Base-by-base conservation (phyloP, 176 grass and related monocot species). In the Puya raimondii region DNA sequence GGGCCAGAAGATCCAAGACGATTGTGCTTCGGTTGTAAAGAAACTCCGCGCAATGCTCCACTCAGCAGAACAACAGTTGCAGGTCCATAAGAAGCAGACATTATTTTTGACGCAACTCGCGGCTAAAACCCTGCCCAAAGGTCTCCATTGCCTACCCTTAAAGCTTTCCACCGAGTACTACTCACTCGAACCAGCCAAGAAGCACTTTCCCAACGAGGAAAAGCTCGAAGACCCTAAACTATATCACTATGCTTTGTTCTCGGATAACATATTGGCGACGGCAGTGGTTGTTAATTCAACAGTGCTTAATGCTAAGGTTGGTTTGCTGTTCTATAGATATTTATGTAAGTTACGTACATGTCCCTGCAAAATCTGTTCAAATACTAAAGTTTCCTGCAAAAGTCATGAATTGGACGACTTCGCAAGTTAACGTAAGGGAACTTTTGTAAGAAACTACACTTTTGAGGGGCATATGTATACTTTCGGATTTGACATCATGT, bases 211-310 rank as follows among this genome's bases (percentile, higher is more conserved):
- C 22, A 27, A 70, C 3, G 12, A 26, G 26, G 68, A 51, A 23
- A 70, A 27, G 21, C 18, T 52, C 18, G 50, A 70, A 26, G 68
- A 70, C 12, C 68, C 68, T 51, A 70, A 70, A 15, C 68, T 70
- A 18, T 53, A 70, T 70, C 68, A 70, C 68, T 70, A 70, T 25
- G 68, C 68, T 12, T 70, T 70, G 49, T 70, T 70, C 50, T 70
- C 68, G 9, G 68, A 70, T 70, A 70, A 70, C 68, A 53, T 70
- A 70, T 52, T 70, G 48, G 68, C 68, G 11, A 25, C 68, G 13
- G 68, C 50, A 2, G 68, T 70, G 16, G 68, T 70, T 52, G 68
- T 70, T 47, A 70, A 70, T 23, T 70, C 68, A 52, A 70, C 68
- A 0, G 4, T 53, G 48, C 18, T 23, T 23, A 70, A 70, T 70